Percentiles rank a stretch among this genome's conserved stretches.
These are phyloP conservation scores for Geotrichum fermentans DNA, from an alignment of 1,139 yeast species.

Conservation along the genomic window DNA sequence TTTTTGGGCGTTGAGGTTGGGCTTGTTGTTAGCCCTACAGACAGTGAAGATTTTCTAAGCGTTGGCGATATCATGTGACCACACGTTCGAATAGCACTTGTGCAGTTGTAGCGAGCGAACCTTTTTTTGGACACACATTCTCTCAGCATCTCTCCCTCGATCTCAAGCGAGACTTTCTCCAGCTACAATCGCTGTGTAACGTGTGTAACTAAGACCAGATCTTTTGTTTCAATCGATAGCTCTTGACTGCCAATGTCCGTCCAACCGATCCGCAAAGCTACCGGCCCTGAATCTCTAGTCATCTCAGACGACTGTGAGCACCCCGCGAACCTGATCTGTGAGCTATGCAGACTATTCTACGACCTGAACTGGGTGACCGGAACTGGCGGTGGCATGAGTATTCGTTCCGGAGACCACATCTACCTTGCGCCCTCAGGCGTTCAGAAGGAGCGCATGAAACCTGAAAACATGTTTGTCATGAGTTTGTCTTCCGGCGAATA, in stretches of 20 bases:
- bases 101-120: no score
- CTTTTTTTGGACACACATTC: no score
- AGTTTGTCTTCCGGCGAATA: conserved; percentile 52
- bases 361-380: conserved; percentile 90
- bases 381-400: conserved; percentile 92
- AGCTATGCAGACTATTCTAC: conserved; percentile 71
- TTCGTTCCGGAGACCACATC: conserved; percentile 54
- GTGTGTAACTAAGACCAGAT: no score
- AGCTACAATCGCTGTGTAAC: no score
- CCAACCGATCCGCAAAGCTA: conserved; percentile 15
- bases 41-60: no score
- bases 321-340: conserved; percentile 83
- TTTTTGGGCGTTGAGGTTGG: background rate
- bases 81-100: no score
- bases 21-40: no score
- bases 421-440: conserved; percentile 93
- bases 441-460: conserved; percentile 82
- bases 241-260: background rate
- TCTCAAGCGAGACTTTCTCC: no score
- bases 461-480: conserved; percentile 78
- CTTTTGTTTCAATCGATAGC: no score
- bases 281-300: conserved; percentile 37
- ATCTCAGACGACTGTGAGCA: conserved; percentile 55
- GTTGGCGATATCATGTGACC: no score
- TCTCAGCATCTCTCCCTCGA: no score